Evolutionary conservation across 2,329 filamentous ascomycete species (phyloP).

Genomic region (Aaosphaeria arxii): DNA sequence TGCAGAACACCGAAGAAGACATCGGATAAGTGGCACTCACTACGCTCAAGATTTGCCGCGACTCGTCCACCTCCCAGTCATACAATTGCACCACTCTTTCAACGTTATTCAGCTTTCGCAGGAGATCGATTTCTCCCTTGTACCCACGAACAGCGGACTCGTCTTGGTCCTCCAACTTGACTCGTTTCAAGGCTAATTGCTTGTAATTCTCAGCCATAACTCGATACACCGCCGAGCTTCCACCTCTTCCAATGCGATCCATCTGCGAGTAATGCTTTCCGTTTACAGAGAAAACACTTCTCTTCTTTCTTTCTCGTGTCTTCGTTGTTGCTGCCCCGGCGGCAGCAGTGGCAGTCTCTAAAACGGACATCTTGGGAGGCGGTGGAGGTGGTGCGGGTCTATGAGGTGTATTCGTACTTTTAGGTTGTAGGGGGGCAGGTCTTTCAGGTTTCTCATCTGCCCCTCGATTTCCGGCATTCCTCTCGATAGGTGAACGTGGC

Average conservation of each 20-base stretch:
- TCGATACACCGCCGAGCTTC: conserved; percentile 90
- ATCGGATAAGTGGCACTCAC: conserved; percentile 49
- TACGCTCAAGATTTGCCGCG: conserved; percentile 83
- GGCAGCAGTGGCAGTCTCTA: conserved; percentile 84
- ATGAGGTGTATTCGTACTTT: conserved; percentile 70
- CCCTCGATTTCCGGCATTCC: conserved; percentile 17
- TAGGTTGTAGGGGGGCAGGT: conserved; percentile 49
- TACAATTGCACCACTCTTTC: conserved; percentile 87
- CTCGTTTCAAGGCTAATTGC: conserved; percentile 89
- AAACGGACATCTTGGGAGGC: conserved; percentile 91
- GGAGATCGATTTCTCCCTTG: conserved; percentile 91
- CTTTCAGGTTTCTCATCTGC: conserved; percentile 40
- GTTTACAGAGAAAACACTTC: conserved; percentile 83
- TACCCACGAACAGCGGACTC: conserved; percentile 79
- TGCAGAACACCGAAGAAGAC: neutral
- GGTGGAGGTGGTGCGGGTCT: conserved; percentile 71
- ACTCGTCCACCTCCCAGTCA: conserved; percentile 90
- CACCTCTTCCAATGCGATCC: conserved; percentile 86
- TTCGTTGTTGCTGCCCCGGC: conserved; percentile 79
- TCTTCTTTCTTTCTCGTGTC: conserved; percentile 66
- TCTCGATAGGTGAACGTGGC: conserved; percentile 27
- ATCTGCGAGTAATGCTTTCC: conserved; percentile 86
- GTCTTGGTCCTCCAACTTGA: conserved; percentile 87
- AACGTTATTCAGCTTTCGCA: conserved; percentile 77
- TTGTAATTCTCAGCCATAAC: conserved; percentile 97